Evolutionary conservation across 371 early-diverging fungal genomes (phyloP).

Genomic region (Mucor saturninus): DNA sequence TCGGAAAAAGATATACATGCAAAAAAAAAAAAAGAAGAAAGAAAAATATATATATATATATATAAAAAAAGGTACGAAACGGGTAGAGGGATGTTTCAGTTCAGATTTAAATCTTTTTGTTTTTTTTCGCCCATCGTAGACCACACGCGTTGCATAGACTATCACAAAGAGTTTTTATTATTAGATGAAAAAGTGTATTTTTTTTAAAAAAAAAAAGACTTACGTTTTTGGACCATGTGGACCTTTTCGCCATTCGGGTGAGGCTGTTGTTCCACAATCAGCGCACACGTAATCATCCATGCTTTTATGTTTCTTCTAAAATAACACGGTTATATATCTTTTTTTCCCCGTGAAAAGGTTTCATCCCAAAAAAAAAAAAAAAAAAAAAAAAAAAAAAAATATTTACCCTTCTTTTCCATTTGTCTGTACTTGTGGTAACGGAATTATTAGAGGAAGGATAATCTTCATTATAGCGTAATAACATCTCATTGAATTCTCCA

Average conservation of each 20-base stretch:
- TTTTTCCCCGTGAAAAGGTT: neutral
- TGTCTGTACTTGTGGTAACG: slow-evolving; percentile 16
- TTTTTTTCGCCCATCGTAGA: slow-evolving; percentile 42
- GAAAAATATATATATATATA: neutral
- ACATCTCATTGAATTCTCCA: neutral
- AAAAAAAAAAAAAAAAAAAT: neutral
- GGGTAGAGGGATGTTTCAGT: slow-evolving; percentile 7
- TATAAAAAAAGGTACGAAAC: neutral
- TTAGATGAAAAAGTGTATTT: neutral
- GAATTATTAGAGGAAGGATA: slow-evolving; percentile 5
- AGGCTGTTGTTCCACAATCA: slow-evolving; percentile 73
- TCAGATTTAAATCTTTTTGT: slow-evolving; percentile 27
- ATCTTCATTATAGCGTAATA: neutral
- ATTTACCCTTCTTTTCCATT: slow-evolving; percentile 31
- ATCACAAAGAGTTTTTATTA: neutral
- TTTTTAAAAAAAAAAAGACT: slow-evolving; percentile 16
- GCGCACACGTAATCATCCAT: slow-evolving; percentile 39
- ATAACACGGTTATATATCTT: neutral
- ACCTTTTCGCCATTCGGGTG: slow-evolving; percentile 84
- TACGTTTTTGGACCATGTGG: slow-evolving; percentile 70
- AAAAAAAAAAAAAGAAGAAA: neutral
- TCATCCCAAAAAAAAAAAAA: neutral
- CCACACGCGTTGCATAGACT: slow-evolving; percentile 58
- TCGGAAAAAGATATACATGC: neutral
- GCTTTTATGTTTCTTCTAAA: slow-evolving; percentile 16